Evolutionary conservation across 768 basidiomycete species (phyloP), one percentile per base, ranked within the genome.

Genomic region (Hysterangium stoloniferum): DNA sequence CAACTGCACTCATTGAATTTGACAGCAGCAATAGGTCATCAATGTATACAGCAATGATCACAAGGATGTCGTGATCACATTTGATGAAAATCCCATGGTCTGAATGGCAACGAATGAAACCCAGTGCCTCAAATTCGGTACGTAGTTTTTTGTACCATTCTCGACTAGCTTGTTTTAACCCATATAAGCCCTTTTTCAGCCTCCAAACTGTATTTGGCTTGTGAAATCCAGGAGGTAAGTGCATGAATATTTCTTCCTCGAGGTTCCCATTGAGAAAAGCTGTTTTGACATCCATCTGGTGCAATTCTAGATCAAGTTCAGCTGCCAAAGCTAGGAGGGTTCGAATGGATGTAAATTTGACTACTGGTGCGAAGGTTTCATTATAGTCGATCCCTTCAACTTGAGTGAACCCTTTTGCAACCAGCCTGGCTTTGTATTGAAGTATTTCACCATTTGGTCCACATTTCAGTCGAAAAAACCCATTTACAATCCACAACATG

Each of bases 371-470:
- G n/a, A n/a, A n/a, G n/a, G n/a, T n/a, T n/a, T n/a, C n/a, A n/a
- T n/a, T n/a, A 34, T 34, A 34, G 33, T 34, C 33, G 33, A 34
- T 34, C 17, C 75, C 73, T 28, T 58, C 66, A 0, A 68, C 55
- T 45, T 73, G 71, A 19, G 69, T 56, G 55, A 62, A 73, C 0
- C 76, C 73, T 48, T 69, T 29, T n/a, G n/a, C n/a, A n/a, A n/a
- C n/a, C n/a, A n/a, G n/a, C n/a, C n/a, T n/a, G n/a, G n/a, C n/a
- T n/a, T 45, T 45, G 3, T 3, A 3, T 45, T 15, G 2, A 3
- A 2, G 3, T 12, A 45, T 3, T 45, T 22, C 17, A 2, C 44
- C 44, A 3, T 45, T n/a, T 8, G 4, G 4, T 24, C 31, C 24
- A 4, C 3, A 15, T 45, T 45, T 29, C 12, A n/a, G 3, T 24